phyloP scores from a whole-genome alignment of 352 stramenopile genomes.

The Phytopythium mirpurense region DNA sequence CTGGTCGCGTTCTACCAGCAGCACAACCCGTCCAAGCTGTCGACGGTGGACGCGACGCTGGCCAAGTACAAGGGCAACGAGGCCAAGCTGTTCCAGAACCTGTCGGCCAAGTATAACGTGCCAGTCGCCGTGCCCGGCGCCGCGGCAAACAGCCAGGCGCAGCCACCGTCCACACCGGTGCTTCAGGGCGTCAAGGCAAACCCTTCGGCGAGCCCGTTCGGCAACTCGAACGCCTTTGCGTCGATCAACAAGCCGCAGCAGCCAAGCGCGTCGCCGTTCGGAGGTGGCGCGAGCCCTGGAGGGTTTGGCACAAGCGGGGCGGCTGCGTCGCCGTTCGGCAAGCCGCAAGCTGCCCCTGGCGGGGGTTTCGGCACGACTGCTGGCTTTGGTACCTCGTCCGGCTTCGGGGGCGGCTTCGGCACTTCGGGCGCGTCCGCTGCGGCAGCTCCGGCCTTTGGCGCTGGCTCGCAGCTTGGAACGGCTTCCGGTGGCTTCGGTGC shows the following conservation, averaged over 20 bases:
- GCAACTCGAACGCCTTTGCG: conserved; percentile 42
- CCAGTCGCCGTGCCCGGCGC: conserved; percentile 7
- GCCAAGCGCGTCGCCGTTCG: conserved; percentile 17
- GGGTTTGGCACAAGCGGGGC: conserved; percentile 35
- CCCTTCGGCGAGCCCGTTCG: conserved; percentile 55
- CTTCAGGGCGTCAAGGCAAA: conserved; percentile 31
- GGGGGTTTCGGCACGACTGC: conserved; percentile 13
- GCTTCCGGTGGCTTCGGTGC: conserved; percentile 26
- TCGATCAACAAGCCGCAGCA: conserved; percentile 15
- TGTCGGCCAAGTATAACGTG: conserved; percentile 75
- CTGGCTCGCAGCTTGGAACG: conserved; percentile 26
- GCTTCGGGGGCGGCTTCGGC: conserved; percentile 18
- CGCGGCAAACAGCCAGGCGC: conserved; percentile 2
- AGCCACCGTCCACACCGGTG: conserved; percentile 24
- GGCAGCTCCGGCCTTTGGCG: conserved; percentile 12
- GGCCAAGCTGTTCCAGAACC: conserved; percentile 69
- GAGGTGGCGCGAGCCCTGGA: conserved; percentile 26
- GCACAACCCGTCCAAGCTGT: conserved; percentile 88
- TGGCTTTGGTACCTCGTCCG: conserved; percentile 14
- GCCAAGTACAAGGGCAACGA: conserved; percentile 87
- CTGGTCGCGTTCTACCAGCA: conserved; percentile 90
- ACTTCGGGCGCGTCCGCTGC: conserved; percentile 9
- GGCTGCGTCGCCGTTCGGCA: conserved; percentile 44
- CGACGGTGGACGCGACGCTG: conserved; percentile 83
- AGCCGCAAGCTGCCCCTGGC: conserved; percentile 12